Evolutionary conservation across 148 eudicot genomes (phyloP).

Genomic region (Camellia lanceoleosa): DNA sequence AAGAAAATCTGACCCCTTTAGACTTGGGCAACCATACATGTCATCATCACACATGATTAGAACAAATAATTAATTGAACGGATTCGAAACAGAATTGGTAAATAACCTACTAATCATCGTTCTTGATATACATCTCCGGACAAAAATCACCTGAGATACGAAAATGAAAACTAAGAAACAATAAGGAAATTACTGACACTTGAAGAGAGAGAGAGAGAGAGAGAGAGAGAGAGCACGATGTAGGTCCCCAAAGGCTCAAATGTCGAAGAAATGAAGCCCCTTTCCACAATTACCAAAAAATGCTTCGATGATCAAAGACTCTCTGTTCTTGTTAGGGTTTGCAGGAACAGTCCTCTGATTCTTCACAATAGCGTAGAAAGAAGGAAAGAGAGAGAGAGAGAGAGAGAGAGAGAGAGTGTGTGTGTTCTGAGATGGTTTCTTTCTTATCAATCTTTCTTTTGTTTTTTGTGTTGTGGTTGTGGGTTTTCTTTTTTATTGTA

Average conservation of each 20-base stretch:
- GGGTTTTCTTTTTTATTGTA: background rate
- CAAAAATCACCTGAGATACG: slow-evolving; percentile 5
- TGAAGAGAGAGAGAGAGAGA: background rate
- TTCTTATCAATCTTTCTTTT: background rate
- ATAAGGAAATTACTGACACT: background rate
- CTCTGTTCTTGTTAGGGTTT: background rate
- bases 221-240: background rate
- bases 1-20: background rate
- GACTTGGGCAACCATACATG: background rate
- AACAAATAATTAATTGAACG: background rate
- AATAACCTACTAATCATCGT: background rate
- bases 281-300: background rate
- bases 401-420: slow-evolving; percentile 15
- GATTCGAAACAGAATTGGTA: background rate
- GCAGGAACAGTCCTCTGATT: background rate
- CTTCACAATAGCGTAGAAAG: slow-evolving; percentile 1
- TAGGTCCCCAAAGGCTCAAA: background rate
- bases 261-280: slow-evolving; percentile 6
- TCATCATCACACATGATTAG: background rate
- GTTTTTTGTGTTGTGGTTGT: background rate
- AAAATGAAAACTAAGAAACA: background rate
- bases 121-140: background rate
- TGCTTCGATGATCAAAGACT: background rate
- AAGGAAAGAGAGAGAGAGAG: slow-evolving; percentile 10
- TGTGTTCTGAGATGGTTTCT: background rate